Percentiles rank a stretch among this genome's conserved stretches.
Conservation (phyloP, 139 green algal species). For the Eudorina sp. region DNA sequence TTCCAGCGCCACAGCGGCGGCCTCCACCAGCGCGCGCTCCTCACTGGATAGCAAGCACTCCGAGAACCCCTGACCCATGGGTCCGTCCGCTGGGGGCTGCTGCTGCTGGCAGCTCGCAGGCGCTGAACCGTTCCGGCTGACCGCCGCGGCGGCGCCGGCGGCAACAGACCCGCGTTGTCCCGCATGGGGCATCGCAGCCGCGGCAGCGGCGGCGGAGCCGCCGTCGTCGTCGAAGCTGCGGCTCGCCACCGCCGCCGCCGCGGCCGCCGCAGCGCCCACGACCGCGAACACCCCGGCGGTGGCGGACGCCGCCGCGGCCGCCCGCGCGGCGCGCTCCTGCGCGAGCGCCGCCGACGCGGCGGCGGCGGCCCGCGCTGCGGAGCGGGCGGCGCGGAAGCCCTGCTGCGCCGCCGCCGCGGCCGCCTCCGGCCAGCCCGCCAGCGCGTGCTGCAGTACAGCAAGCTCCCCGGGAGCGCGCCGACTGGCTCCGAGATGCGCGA, state of each 20-base stretch:
- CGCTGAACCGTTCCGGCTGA: too few relatives aligned
- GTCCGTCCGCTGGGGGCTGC: too few relatives aligned
- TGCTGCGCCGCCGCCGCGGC: slow-evolving; percentile 20
- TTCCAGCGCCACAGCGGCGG: neutral
- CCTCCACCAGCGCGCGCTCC: neutral
- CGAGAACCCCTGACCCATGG: too few relatives aligned
- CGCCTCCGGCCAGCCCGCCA: slow-evolving; percentile 10
- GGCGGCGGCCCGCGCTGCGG: neutral
- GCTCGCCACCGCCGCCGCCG: neutral
- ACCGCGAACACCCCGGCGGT: neutral
- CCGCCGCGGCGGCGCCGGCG: neutral
- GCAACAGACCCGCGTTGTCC: neutral
- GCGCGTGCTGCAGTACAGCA: slow-evolving; percentile 21
- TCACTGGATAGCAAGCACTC: too few relatives aligned
- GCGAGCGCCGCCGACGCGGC: neutral
- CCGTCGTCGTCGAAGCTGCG: neutral
- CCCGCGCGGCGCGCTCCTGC: neutral
- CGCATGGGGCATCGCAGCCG: neutral
- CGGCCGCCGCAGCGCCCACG: neutral
- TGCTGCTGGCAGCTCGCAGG: too few relatives aligned
- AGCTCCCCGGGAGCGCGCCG: slow-evolving; percentile 25
- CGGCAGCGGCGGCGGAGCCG: neutral
- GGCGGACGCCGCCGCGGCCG: neutral
- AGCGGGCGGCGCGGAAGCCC: slow-evolving; percentile 2
- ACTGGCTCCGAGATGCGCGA: slow-evolving; percentile 28